These are phyloP conservation scores for Mortierella polycephala DNA, from an alignment of 371 early-diverging fungal genomes.

Conservation along the genomic window DNA sequence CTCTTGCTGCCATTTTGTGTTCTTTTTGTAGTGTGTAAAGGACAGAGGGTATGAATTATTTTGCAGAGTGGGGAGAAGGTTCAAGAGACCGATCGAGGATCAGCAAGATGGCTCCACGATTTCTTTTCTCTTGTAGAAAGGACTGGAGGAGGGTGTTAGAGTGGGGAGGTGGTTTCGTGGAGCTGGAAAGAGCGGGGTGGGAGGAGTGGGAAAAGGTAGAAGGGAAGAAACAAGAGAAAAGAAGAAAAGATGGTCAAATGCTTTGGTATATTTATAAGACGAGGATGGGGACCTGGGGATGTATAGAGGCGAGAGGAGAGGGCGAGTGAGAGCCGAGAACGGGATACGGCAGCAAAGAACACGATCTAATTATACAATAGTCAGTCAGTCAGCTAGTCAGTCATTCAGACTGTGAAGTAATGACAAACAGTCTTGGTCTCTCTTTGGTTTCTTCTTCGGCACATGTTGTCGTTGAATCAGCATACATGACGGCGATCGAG, in stretches of 20 bases:
- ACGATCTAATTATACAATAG: slow-evolving; percentile 7
- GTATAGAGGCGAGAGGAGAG: background rate
- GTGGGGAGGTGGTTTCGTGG: slow-evolving; percentile 26
- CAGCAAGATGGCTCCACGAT: too few relatives aligned
- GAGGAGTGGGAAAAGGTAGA: background rate
- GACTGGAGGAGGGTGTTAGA: slow-evolving; percentile 10
- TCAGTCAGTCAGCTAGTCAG: background rate
- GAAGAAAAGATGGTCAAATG: slow-evolving; percentile 10
- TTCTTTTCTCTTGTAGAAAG: too few relatives aligned
- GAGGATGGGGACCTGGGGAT: background rate
- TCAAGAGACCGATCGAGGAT: too few relatives aligned
- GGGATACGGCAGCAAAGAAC: slow-evolving; percentile 2
- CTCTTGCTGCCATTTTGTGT: slow-evolving; percentile 27
- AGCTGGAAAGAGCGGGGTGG: background rate
- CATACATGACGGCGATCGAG: too few relatives aligned
- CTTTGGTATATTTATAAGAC: slow-evolving; percentile 23
- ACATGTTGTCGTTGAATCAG: background rate
- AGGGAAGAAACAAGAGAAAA: slow-evolving; percentile 2
- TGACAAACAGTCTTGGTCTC: background rate
- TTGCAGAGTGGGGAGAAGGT: background rate
- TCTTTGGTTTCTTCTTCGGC: background rate
- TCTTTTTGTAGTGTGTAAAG: too few relatives aligned
- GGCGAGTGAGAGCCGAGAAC: slow-evolving; percentile 24
- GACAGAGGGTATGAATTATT: too few relatives aligned
- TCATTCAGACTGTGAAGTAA: slow-evolving; percentile 7